Conservation (phyloP, 73 alveolate genomes). For the Paramecium pentaurelia region DNA sequence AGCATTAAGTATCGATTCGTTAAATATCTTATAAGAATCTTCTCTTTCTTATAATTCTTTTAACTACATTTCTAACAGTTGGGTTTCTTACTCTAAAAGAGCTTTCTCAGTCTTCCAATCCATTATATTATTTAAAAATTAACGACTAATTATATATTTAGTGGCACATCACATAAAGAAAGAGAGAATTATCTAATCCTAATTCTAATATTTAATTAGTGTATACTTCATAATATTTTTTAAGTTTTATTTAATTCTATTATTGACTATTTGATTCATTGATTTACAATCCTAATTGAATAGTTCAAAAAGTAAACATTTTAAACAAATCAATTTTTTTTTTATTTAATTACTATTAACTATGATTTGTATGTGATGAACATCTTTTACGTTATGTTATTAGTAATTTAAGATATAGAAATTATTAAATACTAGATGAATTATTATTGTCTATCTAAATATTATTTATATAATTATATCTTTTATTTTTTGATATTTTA, state of each 20-base stretch:
- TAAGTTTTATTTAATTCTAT: background rate
- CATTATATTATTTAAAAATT: background rate
- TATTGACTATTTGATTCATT: background rate
- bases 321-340: background rate
- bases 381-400: background rate
- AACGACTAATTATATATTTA: background rate
- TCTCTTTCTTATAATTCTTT: background rate
- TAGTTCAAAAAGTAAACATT: background rate
- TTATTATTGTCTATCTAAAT: too few relatives aligned
- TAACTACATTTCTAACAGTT: background rate
- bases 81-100: background rate
- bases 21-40: background rate
- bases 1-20: constrained; percentile 13
- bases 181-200: background rate
- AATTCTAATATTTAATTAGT: background rate
- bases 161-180: background rate
- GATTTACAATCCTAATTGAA: background rate
- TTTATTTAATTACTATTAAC: background rate
- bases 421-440: too few relatives aligned
- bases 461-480: too few relatives aligned
- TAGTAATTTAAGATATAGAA: too few relatives aligned
- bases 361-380: background rate
- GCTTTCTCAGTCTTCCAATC: constrained; percentile 33
- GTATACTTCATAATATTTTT: background rate
- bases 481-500: too few relatives aligned